A percentile compares a stretch with the other conserved stretches of the same genome.
Conservation (phyloP, 169 alveolate genomes). For the Theileria parva region DNA sequence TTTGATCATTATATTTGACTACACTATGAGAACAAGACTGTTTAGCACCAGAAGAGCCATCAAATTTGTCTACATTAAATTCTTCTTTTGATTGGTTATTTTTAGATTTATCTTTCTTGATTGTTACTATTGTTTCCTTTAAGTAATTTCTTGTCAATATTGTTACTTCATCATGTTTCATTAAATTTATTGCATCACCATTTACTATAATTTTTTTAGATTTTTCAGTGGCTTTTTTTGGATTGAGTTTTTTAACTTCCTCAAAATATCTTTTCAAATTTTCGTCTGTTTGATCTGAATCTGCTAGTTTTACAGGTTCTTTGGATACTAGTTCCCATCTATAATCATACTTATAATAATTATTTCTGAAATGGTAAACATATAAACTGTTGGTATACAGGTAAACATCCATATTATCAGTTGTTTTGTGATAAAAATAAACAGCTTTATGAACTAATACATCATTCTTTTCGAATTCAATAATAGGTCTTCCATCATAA, state of each 20-base stretch:
- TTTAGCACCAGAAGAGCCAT: not conserved
- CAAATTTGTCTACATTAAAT: not conserved
- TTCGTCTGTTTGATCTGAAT: not conserved
- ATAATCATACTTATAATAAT: not conserved
- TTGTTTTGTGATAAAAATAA: not conserved
- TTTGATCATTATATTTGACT: no score
- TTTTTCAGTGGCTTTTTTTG: not conserved
- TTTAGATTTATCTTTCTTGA: not conserved
- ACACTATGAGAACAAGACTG: not conserved
- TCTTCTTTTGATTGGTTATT: not conserved
- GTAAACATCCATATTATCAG: not conserved
- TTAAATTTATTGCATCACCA: not conserved
- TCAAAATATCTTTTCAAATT: not conserved
- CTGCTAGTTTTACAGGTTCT: not conserved
- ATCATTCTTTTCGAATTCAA: not conserved
- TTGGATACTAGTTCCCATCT: not conserved
- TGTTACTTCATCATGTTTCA: not conserved
- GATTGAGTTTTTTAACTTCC: not conserved
- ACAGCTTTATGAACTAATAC: not conserved
- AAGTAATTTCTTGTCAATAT: not conserved
- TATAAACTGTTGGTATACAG: not conserved
- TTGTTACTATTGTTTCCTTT: not conserved
- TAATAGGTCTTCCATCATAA: not conserved
- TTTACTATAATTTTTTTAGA: not conserved
- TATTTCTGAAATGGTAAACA: slow-evolving; percentile 1